Percentiles rank a stretch among this genome's conserved stretches.
Evolutionary conservation across 257 asterid genomes (phyloP).

Genomic region (Cinchona pubescens): DNA sequence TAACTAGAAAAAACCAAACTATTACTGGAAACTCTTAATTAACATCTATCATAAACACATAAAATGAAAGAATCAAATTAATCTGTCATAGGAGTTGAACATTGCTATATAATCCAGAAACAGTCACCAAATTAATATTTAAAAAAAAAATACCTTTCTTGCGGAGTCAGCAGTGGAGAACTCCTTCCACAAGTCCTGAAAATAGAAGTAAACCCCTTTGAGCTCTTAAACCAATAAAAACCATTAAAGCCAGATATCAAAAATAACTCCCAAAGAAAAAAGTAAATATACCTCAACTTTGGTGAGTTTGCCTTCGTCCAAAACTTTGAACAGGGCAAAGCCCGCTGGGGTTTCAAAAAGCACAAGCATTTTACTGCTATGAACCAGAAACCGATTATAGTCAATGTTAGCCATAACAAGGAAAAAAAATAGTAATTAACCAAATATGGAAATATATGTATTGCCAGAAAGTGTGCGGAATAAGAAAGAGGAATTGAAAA

Average conservation of each 20-base stretch:
- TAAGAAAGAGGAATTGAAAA: neutral
- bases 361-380: constrained; percentile 30
- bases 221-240: neutral
- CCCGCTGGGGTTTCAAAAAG: constrained; percentile 60
- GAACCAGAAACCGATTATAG: neutral
- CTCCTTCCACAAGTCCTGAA: constrained; percentile 75
- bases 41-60: neutral
- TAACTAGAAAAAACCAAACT: neutral
- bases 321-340: constrained; percentile 56
- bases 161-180: constrained; percentile 68
- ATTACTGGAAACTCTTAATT: neutral
- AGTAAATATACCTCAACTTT: constrained; percentile 62
- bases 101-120: neutral
- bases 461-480: neutral
- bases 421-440: neutral
- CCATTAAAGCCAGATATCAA: neutral
- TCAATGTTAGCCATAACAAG: neutral
- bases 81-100: neutral
- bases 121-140: too few relatives aligned
- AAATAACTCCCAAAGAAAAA: neutral
- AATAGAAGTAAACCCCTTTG: neutral
- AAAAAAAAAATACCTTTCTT: constrained; percentile 44
- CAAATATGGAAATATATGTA: neutral
- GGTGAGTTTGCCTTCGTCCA: constrained; percentile 58
- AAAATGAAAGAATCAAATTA: neutral